A percentile compares a stretch with the other conserved stretches of the same genome.
Conservation (phyloP, 2,329 filamentous ascomycete species). For the Fusarium scirpi region DNA sequence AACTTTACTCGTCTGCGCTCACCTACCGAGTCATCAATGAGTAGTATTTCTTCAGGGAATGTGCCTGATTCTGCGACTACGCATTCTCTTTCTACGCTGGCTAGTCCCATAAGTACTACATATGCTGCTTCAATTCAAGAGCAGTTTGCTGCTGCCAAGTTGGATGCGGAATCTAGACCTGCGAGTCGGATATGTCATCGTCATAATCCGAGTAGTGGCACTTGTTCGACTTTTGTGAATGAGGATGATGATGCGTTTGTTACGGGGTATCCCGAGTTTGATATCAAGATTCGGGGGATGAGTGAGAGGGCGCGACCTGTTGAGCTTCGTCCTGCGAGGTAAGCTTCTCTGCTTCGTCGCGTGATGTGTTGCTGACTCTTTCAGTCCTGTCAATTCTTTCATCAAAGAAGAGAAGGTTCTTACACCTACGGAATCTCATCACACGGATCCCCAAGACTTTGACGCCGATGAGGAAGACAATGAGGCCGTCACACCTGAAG, state of each 20-base stretch:
- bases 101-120: constrained; percentile 53
- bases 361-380: constrained; percentile 11
- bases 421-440: constrained; percentile 36
- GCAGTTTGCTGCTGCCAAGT: constrained; percentile 45
- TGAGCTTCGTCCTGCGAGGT: constrained; percentile 28
- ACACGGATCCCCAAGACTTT: not conserved
- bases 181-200: constrained; percentile 50
- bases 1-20: constrained; percentile 51
- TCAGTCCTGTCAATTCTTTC: constrained; percentile 35
- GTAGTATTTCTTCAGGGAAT: constrained; percentile 54
- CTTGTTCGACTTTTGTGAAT: constrained; percentile 55
- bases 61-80: constrained; percentile 56
- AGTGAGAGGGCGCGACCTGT: constrained; percentile 17
- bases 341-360: not conserved
- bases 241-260: constrained; percentile 49
- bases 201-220: constrained; percentile 51
- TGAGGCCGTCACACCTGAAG: constrained; percentile 49
- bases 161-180: constrained; percentile 43
- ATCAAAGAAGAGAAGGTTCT: constrained; percentile 38
- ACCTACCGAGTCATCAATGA: constrained; percentile 54
- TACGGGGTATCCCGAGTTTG: constrained; percentile 47
- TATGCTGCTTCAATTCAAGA: constrained; percentile 53
- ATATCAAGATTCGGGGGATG: constrained; percentile 41
- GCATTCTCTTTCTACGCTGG: constrained; percentile 52
- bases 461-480: constrained; percentile 35